Evolutionary conservation across 208 protist genomes (phyloP).

Genomic region (Wallacemonas rigidus): DNA sequence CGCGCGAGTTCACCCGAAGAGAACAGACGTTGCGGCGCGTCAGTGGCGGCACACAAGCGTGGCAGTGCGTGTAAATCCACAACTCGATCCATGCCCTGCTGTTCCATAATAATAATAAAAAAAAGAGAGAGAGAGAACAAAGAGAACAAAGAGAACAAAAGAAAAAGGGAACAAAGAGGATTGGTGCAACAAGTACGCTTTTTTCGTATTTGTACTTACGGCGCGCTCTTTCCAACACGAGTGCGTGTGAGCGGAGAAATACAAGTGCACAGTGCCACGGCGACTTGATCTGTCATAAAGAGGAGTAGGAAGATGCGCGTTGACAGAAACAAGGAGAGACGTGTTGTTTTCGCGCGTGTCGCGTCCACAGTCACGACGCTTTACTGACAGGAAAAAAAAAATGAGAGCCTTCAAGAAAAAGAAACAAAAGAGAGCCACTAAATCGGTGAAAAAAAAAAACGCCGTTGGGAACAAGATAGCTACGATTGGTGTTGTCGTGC

Average conservation of each 20-base stretch:
- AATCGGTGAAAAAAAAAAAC: slow-evolving; percentile 15
- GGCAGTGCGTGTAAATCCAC: neutral
- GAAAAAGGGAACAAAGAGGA: neutral
- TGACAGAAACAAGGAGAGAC: too few species aligned
- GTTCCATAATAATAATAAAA: neutral
- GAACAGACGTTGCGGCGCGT: slow-evolving; percentile 2
- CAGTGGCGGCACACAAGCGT: neutral
- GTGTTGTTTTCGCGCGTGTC: too few species aligned
- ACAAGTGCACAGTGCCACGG: too few species aligned
- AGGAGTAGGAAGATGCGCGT: too few species aligned
- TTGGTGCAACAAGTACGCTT: too few species aligned
- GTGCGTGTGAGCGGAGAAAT: too few species aligned
- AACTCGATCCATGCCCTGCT: neutral
- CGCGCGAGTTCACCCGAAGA: neutral
- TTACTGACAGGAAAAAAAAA: too few species aligned
- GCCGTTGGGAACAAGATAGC: neutral
- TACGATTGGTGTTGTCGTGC: too few species aligned
- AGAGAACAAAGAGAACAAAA: slow-evolving; percentile 10
- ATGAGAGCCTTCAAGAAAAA: neutral
- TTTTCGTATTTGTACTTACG: too few species aligned
- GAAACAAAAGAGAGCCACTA: neutral
- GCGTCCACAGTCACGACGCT: too few species aligned
- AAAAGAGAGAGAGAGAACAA: slow-evolving; percentile 13
- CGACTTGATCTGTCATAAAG: too few species aligned
- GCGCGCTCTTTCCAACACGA: too few species aligned